Conservation (phyloP, 208 protist species). For the Dictyostelium gargantuum region DNA sequence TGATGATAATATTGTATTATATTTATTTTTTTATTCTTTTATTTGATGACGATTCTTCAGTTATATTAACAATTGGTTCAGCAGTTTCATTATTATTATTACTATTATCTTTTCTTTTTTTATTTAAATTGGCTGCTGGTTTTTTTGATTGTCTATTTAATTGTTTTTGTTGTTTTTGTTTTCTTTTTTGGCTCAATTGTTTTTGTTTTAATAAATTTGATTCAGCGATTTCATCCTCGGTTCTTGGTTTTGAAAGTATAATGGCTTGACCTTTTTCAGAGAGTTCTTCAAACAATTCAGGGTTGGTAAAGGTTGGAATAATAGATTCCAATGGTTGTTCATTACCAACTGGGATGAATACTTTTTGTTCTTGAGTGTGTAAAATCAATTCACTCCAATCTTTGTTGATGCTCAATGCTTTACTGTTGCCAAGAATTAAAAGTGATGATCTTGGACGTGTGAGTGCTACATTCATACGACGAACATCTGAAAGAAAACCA, state of each 20-base stretch:
- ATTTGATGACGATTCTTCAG: too few species aligned
- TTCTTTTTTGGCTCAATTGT: background rate
- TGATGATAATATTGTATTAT: too few species aligned
- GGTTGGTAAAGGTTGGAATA: background rate
- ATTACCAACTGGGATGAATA: slow-evolving; percentile 18
- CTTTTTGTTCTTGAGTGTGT: background rate
- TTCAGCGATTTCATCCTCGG: background rate
- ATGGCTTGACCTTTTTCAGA: background rate
- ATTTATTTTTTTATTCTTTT: too few species aligned
- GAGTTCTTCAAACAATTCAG: background rate
- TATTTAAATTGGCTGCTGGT: too few species aligned
- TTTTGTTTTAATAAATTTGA: background rate
- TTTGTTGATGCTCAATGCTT: background rate
- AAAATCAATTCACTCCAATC: slow-evolving; percentile 56
- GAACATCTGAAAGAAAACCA: slow-evolving; percentile 84
- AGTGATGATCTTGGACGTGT: slow-evolving; percentile 81
- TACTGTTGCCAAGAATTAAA: slow-evolving; percentile 73
- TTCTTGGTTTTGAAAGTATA: background rate
- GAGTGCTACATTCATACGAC: slow-evolving; percentile 88
- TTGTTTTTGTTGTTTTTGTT: background rate
- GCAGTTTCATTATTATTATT: background rate
- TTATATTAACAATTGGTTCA: too few species aligned
- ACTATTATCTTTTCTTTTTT: background rate
- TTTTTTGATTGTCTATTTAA: background rate
- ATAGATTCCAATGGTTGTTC: background rate